phyloP scores from a whole-genome alignment of 306 rosid species.

The Pyrus betulifolia region DNA sequence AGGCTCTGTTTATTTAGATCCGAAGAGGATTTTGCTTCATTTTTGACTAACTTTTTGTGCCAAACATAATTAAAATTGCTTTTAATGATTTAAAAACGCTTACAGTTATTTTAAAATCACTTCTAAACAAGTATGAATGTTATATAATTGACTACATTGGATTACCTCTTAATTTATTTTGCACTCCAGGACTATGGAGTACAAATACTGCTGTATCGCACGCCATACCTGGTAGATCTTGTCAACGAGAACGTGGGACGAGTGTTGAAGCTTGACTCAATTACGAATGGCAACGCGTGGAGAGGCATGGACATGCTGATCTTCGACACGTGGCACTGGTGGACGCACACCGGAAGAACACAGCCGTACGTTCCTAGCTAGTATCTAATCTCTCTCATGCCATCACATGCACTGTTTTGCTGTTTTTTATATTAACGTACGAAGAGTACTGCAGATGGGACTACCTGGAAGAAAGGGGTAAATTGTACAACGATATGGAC shows the following conservation, averaged over 20 bases:
- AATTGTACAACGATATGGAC: conserved; percentile 71
- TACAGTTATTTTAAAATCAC: too few relatives aligned
- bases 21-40: too few relatives aligned
- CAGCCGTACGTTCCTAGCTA: conserved; percentile 56
- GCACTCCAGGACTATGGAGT: conserved; percentile 54
- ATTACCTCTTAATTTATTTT: background rate
- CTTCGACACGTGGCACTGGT: conserved; percentile 98
- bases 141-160: too few relatives aligned
- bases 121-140: accelerated
- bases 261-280: conserved; percentile 76
- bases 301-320: conserved; percentile 67
- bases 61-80: too few relatives aligned
- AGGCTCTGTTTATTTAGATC: too few relatives aligned
- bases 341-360: conserved; percentile 77
- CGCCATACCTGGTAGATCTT: conserved; percentile 74
- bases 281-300: conserved; percentile 65
- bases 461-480: conserved; percentile 47
- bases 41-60: too few relatives aligned
- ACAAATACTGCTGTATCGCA: conserved; percentile 44
- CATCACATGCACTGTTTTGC: background rate
- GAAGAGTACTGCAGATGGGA: conserved; percentile 52
- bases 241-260: conserved; percentile 52
- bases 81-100: too few relatives aligned
- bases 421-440: background rate
- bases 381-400: background rate